Percentiles rank a stretch among this genome's conserved stretches.
phyloP scores from a whole-genome alignment of 1,284 basidiomycete genomes.

The Ustilago cynodontis region DNA sequence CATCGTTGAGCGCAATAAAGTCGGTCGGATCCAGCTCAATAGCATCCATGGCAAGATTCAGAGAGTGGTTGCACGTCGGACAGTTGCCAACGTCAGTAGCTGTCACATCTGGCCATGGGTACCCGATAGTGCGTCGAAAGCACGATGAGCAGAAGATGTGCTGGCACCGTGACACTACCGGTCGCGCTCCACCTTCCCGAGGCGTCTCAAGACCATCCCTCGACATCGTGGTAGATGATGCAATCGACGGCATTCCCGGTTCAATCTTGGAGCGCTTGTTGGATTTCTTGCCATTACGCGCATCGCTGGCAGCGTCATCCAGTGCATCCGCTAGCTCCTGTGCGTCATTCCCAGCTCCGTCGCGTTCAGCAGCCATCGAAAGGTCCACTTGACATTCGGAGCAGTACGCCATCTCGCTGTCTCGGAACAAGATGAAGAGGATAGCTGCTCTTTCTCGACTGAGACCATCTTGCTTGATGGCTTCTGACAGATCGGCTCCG shows the following conservation, averaged over 20 bases:
- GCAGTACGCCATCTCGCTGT: conserved; percentile 87
- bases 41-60: conserved; percentile 58
- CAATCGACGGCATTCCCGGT: conserved; percentile 10
- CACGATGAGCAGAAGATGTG: conserved; percentile 79
- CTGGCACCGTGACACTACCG: conserved; percentile 84
- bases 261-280: conserved; percentile 27
- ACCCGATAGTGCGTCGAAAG: conserved; percentile 67
- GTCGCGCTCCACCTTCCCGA: conserved; percentile 18
- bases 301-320: conserved; percentile 71
- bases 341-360: conserved; percentile 47
- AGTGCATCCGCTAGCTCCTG: conserved; percentile 73
- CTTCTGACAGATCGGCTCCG: conserved; percentile 74
- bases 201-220: conserved; percentile 45
- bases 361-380: conserved; percentile 27
- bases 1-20: conserved; percentile 46
- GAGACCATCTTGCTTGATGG: conserved; percentile 85
- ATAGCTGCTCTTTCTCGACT: conserved; percentile 80
- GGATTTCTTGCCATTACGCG: conserved; percentile 14
- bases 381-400: conserved; percentile 86
- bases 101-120: conserved; percentile 42
- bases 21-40: conserved; percentile 51
- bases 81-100: conserved; percentile 72
- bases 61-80: conserved; percentile 76
- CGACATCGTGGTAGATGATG: conserved; percentile 14
- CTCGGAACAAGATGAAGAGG: conserved; percentile 83